Conservation (phyloP, 2,329 filamentous ascomycete genomes). For the Scleromitrula shiraiana region DNA sequence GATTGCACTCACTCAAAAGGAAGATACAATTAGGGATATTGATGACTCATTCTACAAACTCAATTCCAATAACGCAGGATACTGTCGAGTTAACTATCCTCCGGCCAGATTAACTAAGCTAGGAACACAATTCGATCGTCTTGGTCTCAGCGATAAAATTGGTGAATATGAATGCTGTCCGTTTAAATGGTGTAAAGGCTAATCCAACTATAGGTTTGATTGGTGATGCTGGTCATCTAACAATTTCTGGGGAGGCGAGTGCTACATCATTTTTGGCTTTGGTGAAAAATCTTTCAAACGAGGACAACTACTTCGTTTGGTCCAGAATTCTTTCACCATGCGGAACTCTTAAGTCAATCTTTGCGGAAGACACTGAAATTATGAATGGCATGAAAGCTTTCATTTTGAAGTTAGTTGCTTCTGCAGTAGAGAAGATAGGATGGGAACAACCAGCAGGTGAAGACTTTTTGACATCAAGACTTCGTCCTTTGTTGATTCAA, state of each 20-base stretch:
- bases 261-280: slow-evolving; percentile 78
- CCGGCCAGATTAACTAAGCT: slow-evolving; percentile 61
- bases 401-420: slow-evolving; percentile 65
- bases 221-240: slow-evolving; percentile 81
- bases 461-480: slow-evolving; percentile 71
- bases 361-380: slow-evolving; percentile 66
- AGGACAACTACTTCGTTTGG: slow-evolving; percentile 85
- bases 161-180: slow-evolving; percentile 36
- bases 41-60: slow-evolving; percentile 85
- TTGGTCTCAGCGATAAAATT: slow-evolving; percentile 85
- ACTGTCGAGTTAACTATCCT: slow-evolving; percentile 69
- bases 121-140: slow-evolving; percentile 63
- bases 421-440: slow-evolving; percentile 70
- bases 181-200: not conserved
- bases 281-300: slow-evolving; percentile 72
- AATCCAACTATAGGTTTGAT: slow-evolving; percentile 45
- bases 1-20: slow-evolving; percentile 65
- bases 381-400: slow-evolving; percentile 70
- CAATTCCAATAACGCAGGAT: slow-evolving; percentile 64
- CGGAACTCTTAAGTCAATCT: slow-evolving; percentile 72
- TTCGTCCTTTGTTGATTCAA: slow-evolving; percentile 73
- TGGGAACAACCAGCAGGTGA: slow-evolving; percentile 77
- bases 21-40: slow-evolving; percentile 67
- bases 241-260: slow-evolving; percentile 76
- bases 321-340: slow-evolving; percentile 74